Evolutionary conservation across 1,284 basidiomycete species (phyloP).

Genomic region (Volvariella surrecta): DNA sequence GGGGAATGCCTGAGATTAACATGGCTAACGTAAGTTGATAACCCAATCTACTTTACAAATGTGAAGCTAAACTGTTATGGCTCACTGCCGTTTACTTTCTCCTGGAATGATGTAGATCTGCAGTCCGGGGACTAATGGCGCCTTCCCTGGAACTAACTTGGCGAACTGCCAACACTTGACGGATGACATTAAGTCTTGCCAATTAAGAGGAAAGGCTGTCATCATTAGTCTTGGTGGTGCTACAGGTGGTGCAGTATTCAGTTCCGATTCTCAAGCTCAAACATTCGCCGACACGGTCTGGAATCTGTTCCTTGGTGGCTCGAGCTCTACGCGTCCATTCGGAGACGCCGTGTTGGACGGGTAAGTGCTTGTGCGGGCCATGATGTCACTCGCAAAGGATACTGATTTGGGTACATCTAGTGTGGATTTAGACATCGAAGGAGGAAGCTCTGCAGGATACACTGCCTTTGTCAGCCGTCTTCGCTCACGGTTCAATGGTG

Average conservation of each 20-base stretch:
- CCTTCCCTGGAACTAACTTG: slow-evolving; percentile 47
- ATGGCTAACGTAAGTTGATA: slow-evolving; percentile 41
- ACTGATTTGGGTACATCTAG: slow-evolving; percentile 19
- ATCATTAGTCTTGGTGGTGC: slow-evolving; percentile 60
- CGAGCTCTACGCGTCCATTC: slow-evolving; percentile 47
- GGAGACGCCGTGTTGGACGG: slow-evolving; percentile 59
- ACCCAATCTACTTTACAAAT: slow-evolving; percentile 23
- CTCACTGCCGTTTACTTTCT: no score
- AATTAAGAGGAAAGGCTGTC: slow-evolving; percentile 55
- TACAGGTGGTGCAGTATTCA: slow-evolving; percentile 41
- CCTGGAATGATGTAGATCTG: no score
- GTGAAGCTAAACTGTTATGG: slow-evolving; percentile 34
- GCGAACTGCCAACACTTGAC: slow-evolving; percentile 49
- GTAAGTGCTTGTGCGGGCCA: slow-evolving; percentile 22
- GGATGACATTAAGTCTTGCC: slow-evolving; percentile 49
- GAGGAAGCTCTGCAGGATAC: slow-evolving; percentile 42
- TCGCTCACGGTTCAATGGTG: slow-evolving; percentile 35
- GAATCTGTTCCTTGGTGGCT: slow-evolving; percentile 58
- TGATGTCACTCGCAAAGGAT: background rate
- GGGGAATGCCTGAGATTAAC: slow-evolving; percentile 49
- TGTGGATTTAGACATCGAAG: slow-evolving; percentile 61
- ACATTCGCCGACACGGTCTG: slow-evolving; percentile 52
- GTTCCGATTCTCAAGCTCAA: slow-evolving; percentile 41
- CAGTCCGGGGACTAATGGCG: slow-evolving; percentile 13
- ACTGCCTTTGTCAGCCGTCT: slow-evolving; percentile 46